Conservation (phyloP, 2,329 filamentous ascomycete genomes). For the Dactylellina sp. region DNA sequence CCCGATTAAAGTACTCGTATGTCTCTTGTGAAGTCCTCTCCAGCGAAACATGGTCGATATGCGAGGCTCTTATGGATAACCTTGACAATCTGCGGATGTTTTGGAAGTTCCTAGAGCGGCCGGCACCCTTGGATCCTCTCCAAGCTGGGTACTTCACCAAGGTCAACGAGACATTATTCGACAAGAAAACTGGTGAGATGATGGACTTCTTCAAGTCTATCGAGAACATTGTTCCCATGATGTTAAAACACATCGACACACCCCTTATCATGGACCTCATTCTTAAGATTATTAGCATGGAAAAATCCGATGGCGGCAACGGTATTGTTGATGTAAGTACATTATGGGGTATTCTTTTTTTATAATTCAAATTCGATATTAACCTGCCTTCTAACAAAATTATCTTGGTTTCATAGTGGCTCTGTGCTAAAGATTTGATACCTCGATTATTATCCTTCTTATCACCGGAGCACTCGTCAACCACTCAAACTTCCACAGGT, state of each 20-base stretch:
- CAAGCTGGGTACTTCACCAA: slow-evolving; percentile 99
- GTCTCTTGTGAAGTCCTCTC: slow-evolving; percentile 92
- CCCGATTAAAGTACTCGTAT: slow-evolving; percentile 91
- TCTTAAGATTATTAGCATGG: slow-evolving; percentile 94
- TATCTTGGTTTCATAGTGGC: slow-evolving; percentile 73
- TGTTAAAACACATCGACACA: slow-evolving; percentile 94
- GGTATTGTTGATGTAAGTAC: slow-evolving; percentile 87
- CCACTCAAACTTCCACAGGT: slow-evolving; percentile 94
- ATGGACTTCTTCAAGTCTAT: slow-evolving; percentile 86
- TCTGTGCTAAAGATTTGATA: slow-evolving; percentile 88
- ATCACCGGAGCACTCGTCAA: slow-evolving; percentile 83
- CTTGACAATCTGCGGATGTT: slow-evolving; percentile 81
- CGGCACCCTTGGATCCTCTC: slow-evolving; percentile 87
- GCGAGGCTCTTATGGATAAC: slow-evolving; percentile 90
- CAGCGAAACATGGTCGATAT: slow-evolving; percentile 96
- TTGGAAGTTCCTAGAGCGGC: slow-evolving; percentile 87
- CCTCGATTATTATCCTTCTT: slow-evolving; percentile 88
- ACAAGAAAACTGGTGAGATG: slow-evolving; percentile 99
- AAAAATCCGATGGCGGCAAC: slow-evolving; percentile 89
- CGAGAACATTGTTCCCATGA: slow-evolving; percentile 81
- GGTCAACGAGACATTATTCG: slow-evolving; percentile 95
- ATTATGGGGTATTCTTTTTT: background rate
- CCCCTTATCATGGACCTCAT: slow-evolving; percentile 98
- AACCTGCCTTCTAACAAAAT: slow-evolving; percentile 56
- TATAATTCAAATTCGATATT: too few species aligned